Percentiles rank a stretch among this genome's conserved stretches.
Evolutionary conservation across 1,284 basidiomycete genomes (phyloP).

Genomic region (Apiotrichum gamsii): DNA sequence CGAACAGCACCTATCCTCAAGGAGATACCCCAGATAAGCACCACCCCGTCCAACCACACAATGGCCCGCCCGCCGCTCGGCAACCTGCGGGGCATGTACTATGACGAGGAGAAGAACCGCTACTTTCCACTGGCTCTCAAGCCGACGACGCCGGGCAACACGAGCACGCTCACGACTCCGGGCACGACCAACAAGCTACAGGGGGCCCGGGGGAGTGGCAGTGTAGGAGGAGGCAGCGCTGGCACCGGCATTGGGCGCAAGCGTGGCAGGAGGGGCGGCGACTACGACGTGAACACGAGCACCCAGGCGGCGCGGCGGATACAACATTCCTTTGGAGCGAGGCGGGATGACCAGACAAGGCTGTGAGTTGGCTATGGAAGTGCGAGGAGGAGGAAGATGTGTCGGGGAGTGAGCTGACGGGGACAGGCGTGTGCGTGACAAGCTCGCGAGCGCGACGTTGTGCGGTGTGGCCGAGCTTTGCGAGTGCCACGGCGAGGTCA

Average conservation of each 20-base stretch:
- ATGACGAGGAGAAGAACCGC: conserved; percentile 28
- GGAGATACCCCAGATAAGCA: neutral
- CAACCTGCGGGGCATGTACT: conserved; percentile 37
- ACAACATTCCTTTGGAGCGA: neutral
- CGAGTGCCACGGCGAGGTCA: conserved; percentile 27
- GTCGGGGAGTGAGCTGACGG: neutral
- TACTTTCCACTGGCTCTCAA: conserved; percentile 30
- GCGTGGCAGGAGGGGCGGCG: neutral
- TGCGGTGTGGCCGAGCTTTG: conserved; percentile 7
- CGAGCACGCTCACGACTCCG: neutral
- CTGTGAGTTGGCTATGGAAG: neutral
- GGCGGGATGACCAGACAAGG: too few species aligned
- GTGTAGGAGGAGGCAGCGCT: neutral
- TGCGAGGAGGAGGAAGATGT: too few species aligned
- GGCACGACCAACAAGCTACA: too few species aligned
- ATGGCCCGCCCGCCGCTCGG: conserved; percentile 27
- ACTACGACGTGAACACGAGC: neutral
- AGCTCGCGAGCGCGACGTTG: neutral
- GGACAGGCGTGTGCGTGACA: neutral
- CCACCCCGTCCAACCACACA: neutral
- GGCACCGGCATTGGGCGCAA: too few species aligned
- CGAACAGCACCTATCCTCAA: too few species aligned
- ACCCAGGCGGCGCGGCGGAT: neutral
- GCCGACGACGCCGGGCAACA: neutral
- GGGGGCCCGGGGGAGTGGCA: neutral